A percentile compares a stretch with the other conserved stretches of the same genome.
These are phyloP conservation scores for Entophlyctis luteolus DNA, from an alignment of 192 early-diverging fungal species.

Conservation along the genomic window DNA sequence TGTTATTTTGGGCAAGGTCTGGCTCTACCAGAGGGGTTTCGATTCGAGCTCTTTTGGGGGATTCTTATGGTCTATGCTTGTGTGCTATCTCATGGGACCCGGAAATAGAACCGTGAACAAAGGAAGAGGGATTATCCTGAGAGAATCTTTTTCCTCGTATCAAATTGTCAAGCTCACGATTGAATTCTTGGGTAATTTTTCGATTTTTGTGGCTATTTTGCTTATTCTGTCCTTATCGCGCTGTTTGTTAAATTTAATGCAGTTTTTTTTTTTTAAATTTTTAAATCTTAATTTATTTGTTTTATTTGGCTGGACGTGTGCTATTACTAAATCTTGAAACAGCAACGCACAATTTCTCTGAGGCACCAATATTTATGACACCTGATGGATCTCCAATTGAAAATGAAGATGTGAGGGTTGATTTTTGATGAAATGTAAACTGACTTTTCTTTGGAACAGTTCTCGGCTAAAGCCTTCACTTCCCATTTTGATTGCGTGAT, in stretches of 20 bases:
- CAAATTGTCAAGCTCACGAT: slow-evolving; percentile 82
- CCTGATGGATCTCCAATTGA: slow-evolving; percentile 45
- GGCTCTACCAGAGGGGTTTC: slow-evolving; percentile 73
- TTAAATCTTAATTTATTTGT: not conserved
- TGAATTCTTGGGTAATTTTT: slow-evolving; percentile 65
- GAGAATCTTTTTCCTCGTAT: slow-evolving; percentile 72
- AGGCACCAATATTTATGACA: slow-evolving; percentile 68
- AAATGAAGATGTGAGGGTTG: slow-evolving; percentile 47
- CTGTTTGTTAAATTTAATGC: too few species aligned
- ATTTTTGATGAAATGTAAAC: not conserved
- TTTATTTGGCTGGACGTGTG: not conserved
- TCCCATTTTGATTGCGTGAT: slow-evolving; percentile 72
- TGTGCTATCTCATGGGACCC: slow-evolving; percentile 74
- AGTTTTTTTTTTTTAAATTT: slow-evolving; percentile 6
- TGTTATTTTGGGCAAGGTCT: slow-evolving; percentile 74
- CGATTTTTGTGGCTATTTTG: too few species aligned
- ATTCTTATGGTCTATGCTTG: slow-evolving; percentile 82
- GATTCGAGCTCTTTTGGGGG: slow-evolving; percentile 56
- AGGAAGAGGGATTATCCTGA: slow-evolving; percentile 16
- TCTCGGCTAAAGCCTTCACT: slow-evolving; percentile 57
- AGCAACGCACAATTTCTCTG: slow-evolving; percentile 65
- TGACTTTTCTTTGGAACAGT: slow-evolving; percentile 42
- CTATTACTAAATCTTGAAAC: not conserved
- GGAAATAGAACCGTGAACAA: slow-evolving; percentile 40
- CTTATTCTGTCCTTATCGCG: too few species aligned